These are phyloP conservation scores for Daphne laureola DNA, from an alignment of 441 rosid species.

Conservation along the genomic window DNA sequence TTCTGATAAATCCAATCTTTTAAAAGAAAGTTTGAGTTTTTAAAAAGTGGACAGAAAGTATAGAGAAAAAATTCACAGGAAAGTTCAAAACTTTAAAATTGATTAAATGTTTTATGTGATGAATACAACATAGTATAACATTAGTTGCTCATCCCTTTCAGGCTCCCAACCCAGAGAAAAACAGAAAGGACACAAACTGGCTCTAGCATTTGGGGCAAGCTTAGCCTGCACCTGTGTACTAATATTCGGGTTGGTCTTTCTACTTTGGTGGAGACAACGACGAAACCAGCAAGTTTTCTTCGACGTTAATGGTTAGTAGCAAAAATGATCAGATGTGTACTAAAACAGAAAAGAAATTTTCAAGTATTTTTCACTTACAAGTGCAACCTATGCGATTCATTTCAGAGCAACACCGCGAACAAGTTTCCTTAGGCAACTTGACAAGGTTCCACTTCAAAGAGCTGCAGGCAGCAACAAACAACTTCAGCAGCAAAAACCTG, in stretches of 20 bases:
- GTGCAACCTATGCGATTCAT: slow-evolving; percentile 7
- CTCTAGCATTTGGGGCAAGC: slow-evolving; percentile 62
- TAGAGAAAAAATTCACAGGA: too few species aligned
- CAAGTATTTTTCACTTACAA: slow-evolving; percentile 1
- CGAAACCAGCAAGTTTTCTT: slow-evolving; percentile 77
- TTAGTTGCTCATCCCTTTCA: slow-evolving; percentile 12
- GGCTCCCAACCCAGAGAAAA: slow-evolving; percentile 39
- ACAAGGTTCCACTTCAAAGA: slow-evolving; percentile 76
- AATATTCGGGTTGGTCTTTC: slow-evolving; percentile 54
- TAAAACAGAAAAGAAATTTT: background rate
- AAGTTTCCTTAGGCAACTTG: slow-evolving; percentile 69
- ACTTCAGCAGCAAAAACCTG: slow-evolving; percentile 78
- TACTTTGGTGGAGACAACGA: slow-evolving; percentile 78
- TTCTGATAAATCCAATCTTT: background rate
- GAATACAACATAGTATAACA: background rate
- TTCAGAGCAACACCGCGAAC: slow-evolving; percentile 57
- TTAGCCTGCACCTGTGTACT: slow-evolving; percentile 63
- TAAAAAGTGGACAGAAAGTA: background rate
- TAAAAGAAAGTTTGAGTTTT: background rate
- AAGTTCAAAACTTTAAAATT: too few species aligned
- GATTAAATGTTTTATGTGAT: too few species aligned
- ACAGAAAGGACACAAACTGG: slow-evolving; percentile 49
- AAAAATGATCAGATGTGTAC: background rate
- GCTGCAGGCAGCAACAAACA: slow-evolving; percentile 69
- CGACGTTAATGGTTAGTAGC: slow-evolving; percentile 64